These are phyloP conservation scores for Eucalyptus leucophloia DNA, from an alignment of 345 rosid genomes.

Conservation along the genomic window DNA sequence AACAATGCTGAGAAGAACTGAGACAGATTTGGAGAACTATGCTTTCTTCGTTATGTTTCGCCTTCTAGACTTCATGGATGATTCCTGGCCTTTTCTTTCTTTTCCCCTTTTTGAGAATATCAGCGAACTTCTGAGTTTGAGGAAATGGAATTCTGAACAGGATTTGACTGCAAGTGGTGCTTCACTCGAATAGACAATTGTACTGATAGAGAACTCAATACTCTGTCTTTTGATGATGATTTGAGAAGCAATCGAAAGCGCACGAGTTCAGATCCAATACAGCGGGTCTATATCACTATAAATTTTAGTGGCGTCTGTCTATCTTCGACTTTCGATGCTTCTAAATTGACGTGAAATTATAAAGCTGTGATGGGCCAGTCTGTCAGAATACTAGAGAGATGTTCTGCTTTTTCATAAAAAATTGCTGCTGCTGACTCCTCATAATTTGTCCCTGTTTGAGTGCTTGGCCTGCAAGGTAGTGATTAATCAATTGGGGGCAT, in stretches of 20 bases:
- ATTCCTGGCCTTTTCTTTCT: neutral
- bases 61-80: neutral
- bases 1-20: constrained; percentile 35
- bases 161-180: neutral
- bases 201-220: neutral
- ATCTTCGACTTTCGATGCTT: neutral
- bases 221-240: neutral
- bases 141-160: neutral
- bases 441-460: neutral
- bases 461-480: neutral
- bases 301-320: neutral
- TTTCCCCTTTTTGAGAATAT: neutral
- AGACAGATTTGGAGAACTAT: neutral
- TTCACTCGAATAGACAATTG: neutral
- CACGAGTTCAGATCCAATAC: neutral
- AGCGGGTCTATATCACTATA: neutral
- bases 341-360: neutral
- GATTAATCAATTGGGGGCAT: neutral
- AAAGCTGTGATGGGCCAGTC: neutral
- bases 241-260: neutral
- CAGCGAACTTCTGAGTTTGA: neutral
- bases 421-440: neutral
- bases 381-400: neutral
- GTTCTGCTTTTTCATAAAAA: neutral
- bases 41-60: neutral